Evolutionary conservation across 768 basidiomycete genomes (phyloP), one percentile per base, ranked within the genome.

Genomic region (Trametes meyenii): DNA sequence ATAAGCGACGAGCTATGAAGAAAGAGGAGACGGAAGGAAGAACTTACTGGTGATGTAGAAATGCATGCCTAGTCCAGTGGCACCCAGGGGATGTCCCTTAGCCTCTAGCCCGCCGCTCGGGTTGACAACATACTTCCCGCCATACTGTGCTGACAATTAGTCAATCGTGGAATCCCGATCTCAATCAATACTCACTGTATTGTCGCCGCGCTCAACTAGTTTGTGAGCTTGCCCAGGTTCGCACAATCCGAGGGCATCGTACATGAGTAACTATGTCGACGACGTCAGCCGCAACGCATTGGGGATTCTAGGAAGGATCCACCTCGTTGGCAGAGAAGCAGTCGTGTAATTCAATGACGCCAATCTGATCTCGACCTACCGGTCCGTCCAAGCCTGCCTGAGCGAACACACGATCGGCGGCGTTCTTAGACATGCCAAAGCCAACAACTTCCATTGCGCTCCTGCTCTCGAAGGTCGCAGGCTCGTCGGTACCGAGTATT

Each of bases 51-150:
- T 83, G 63, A 92, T 89, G 69, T 90, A 92, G 74, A 92, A 92
- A 70, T 93, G 90, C 91, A 92, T 92, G 26, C 88, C 90, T 14
- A 93, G 75, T 1, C 91, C 91, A 17, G 89, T 92, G 0, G 91
- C 90, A 40, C 91, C 90, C 19, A 93, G 80, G 2, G 92, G 92
- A 69, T 94, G 90, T 2, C 92, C 92, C 70, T 93, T 94, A n/a
- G 90, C 89, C 70, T 94, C 90, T 16, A 94, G 80, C 0, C 92
- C 92, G 24, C 92, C 92, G 52, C 87, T 90, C 0, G 92, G 90
- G 66, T 94, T 94, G 38, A 94, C 76, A 17, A 94, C 89, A 51
- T 83, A 94, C 73, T 91, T 90, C 5, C 93, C 92, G 19, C 89
- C 92, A 60, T 91, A 92, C 88, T 90, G 55, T 16, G 13, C 3